Percentiles rank a stretch among this genome's conserved stretches.
phyloP scores from a whole-genome alignment of 352 stramenopile genomes.

The Thalassiosira hispida region DNA sequence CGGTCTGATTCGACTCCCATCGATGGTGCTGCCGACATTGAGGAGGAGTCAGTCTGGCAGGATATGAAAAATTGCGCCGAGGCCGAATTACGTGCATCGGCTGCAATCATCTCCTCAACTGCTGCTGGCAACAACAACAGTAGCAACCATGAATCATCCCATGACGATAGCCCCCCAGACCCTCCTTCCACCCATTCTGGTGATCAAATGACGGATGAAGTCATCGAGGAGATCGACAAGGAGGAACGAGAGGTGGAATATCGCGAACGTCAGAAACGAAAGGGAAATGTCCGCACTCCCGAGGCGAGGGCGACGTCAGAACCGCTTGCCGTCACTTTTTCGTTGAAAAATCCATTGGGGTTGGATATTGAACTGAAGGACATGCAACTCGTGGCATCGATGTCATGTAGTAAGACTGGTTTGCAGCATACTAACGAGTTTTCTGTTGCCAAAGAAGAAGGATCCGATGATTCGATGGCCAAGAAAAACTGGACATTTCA shows the following conservation, averaged over 20 bases:
- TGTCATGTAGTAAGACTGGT: constrained; percentile 55
- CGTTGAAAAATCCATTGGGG: constrained; percentile 71
- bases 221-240: constrained; percentile 79
- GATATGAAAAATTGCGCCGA: constrained; percentile 69
- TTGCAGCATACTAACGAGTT: constrained; percentile 73
- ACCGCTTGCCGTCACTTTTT: constrained; percentile 73
- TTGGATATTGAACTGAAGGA: constrained; percentile 74
- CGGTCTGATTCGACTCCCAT: constrained; percentile 31
- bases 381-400: constrained; percentile 78
- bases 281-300: constrained; percentile 45
- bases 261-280: constrained; percentile 63
- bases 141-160: constrained; percentile 8
- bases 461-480: background rate
- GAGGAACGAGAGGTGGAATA: constrained; percentile 69
- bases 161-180: too few relatives aligned
- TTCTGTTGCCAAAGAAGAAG: constrained; percentile 55
- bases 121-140: constrained; percentile 12
- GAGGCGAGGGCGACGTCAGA: constrained; percentile 64
- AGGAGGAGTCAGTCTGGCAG: constrained; percentile 70
- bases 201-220: constrained; percentile 61
- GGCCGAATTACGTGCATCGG: constrained; percentile 63
- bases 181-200: too few relatives aligned
- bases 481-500: constrained; percentile 70
- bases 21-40: background rate
- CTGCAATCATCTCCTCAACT: constrained; percentile 24